Evolutionary conservation across 176 grass and related monocot genomes (phyloP).

Genomic region (Leersia perrieri): DNA sequence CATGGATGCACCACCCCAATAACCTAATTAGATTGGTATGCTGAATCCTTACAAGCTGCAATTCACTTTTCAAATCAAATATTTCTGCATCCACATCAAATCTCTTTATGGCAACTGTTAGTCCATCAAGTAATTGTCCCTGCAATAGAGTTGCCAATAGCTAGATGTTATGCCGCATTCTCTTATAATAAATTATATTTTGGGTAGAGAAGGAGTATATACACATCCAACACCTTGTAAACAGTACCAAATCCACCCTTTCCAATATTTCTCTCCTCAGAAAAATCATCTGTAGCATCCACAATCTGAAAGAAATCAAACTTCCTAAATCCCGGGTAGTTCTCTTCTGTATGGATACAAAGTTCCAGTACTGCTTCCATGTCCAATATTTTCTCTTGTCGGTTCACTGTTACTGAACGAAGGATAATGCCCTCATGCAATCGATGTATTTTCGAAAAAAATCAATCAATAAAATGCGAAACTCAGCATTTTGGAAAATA

Average conservation of each 20-base stretch:
- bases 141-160: constrained; percentile 4
- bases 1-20: constrained; percentile 44
- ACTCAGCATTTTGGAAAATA: background rate
- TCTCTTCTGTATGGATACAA: constrained; percentile 22
- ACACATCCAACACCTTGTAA: constrained; percentile 37
- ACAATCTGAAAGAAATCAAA: constrained; percentile 32
- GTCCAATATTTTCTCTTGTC: constrained; percentile 18
- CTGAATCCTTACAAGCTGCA: constrained; percentile 29
- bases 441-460: background rate
- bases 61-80: constrained; percentile 33
- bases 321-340: constrained; percentile 24
- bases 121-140: constrained; percentile 26
- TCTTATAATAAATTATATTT: background rate
- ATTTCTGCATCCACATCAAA: constrained; percentile 13
- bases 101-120: constrained; percentile 41
- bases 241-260: constrained; percentile 31
- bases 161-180: background rate
- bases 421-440: constrained; percentile 10
- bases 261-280: constrained; percentile 5
- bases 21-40: constrained; percentile 37
- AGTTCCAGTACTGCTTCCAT: constrained; percentile 12
- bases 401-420: constrained; percentile 22
- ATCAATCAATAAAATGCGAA: background rate
- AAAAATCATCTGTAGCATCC: constrained; percentile 42
- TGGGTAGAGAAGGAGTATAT: background rate